phyloP scores from a whole-genome alignment of 2,329 filamentous ascomycete species.

The Phoma herbarum region DNA sequence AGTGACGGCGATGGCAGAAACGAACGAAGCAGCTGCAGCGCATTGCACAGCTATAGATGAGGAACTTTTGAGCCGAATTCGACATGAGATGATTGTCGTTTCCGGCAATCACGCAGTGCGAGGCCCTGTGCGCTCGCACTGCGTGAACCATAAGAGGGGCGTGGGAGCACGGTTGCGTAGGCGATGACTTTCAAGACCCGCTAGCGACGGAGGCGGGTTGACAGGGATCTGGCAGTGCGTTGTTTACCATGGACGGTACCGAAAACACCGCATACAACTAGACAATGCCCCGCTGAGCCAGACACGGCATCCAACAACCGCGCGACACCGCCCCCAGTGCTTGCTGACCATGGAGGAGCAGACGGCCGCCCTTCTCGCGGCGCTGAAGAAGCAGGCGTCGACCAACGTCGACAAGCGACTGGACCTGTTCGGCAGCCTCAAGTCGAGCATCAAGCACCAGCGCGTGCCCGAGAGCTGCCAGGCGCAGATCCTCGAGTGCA shows the following conservation, averaged over 20 bases:
- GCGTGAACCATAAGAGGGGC: conserved; percentile 9
- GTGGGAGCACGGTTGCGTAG: conserved; percentile 16
- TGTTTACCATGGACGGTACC: conserved; percentile 1
- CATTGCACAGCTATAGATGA: too few relatives aligned
- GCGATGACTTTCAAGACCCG: not conserved
- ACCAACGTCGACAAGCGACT: conserved; percentile 75
- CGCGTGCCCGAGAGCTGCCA: conserved; percentile 82
- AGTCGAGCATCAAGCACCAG: conserved; percentile 90
- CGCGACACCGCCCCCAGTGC: too few relatives aligned
- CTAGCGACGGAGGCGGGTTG: too few relatives aligned
- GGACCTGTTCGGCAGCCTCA: conserved; percentile 74
- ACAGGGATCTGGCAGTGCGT: conserved; percentile 5
- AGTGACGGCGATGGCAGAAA: not conserved
- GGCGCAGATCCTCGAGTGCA: conserved; percentile 79
- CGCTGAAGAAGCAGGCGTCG: conserved; percentile 68
- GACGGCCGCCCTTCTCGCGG: conserved; percentile 61
- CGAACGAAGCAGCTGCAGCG: too few relatives aligned
- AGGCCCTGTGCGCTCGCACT: too few relatives aligned
- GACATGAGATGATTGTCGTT: too few relatives aligned
- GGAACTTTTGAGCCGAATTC: too few relatives aligned
- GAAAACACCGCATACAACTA: conserved; percentile 12
- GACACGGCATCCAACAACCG: conserved; percentile 1
- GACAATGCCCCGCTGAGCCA: conserved; percentile 16
- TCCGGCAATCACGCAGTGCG: too few relatives aligned
- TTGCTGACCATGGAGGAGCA: conserved; percentile 68